Evolutionary conservation across 139 green algal genomes (phyloP), one percentile per base, ranked within the genome.

Genomic region (Ulvella scutata): DNA sequence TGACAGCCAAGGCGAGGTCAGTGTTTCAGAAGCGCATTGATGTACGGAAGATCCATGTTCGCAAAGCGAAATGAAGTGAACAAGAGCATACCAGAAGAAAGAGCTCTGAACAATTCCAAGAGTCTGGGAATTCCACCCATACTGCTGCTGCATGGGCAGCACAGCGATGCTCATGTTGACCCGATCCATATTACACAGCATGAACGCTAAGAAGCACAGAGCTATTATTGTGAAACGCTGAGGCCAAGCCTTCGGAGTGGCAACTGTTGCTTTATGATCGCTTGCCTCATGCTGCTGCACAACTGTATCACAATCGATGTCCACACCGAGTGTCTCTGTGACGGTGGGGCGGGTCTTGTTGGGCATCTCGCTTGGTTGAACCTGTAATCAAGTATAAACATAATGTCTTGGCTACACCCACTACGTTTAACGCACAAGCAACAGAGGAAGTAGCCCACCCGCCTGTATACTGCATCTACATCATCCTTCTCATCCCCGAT

Each of bases 111-210:
- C 94, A 59, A 99, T 82, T 26, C 95, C 95, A 43, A 94, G 88
- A 9, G 90, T 97, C 10, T 83, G 75, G 7, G 76, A 78, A 78
- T 86, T 79, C 95, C 95, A 99, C 4, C 81, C 85, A 61, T 86
- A 97, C 74, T 93, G 73, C 76, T 90, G 40, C 0, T 82, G 73
- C 93, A 99, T 99, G 39, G 94, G 94, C 79, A 99, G 81, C 51
- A 99, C 93, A 7, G 95, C 92, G 7, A 99, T 91, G 74, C 79
- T 88, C 94, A 99, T 98, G 87, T 99, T 99, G 38, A 97, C 92
- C 4, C 90, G 83, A 80, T 97, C 93, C 72, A 89, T 80, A 85
- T 94, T 95, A 77, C 93, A 98, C 17, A 98, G 85, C 85, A 97
- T 91, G 82, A 98, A 98, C 28, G 93, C 93, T 4, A 89, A 72